Conservation (phyloP, 108 stramenopile genomes). For the Cylindrotheca fusiformis region DNA sequence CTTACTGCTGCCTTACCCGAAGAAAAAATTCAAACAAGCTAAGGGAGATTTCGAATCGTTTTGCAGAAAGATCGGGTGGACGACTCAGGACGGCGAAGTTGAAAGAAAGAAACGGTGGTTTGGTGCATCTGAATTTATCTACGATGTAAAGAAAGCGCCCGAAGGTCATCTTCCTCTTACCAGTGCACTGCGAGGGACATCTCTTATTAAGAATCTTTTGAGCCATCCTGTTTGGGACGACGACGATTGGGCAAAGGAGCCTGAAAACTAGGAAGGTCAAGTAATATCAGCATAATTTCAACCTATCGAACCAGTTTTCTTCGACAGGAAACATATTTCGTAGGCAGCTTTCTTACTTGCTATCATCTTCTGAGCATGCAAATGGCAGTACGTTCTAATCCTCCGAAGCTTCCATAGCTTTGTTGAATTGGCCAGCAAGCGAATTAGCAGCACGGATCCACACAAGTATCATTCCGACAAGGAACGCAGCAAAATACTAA, state of each 20-base stretch:
- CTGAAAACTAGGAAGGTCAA: slow-evolving; percentile 41
- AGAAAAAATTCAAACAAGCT: slow-evolving; percentile 80
- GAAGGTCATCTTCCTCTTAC: slow-evolving; percentile 95
- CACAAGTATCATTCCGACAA: slow-evolving; percentile 61
- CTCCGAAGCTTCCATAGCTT: slow-evolving; percentile 56
- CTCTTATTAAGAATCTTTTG: slow-evolving; percentile 87
- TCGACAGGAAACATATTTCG: no score
- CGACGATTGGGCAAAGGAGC: slow-evolving; percentile 93
- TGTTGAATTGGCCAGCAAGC: slow-evolving; percentile 78
- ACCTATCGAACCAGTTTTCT: no score
- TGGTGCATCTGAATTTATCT: slow-evolving; percentile 94
- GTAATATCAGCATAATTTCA: no score
- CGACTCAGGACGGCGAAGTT: slow-evolving; percentile 89
- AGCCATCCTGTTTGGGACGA: slow-evolving; percentile 93
- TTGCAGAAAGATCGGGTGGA: slow-evolving; percentile 95
- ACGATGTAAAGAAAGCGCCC: slow-evolving; percentile 93
- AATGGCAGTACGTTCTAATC: no score
- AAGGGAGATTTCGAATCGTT: slow-evolving; percentile 94
- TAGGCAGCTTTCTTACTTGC: no score
- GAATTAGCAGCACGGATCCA: slow-evolving; percentile 82
- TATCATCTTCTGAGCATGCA: no score
- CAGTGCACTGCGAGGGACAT: slow-evolving; percentile 92
- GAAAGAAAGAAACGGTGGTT: slow-evolving; percentile 97
- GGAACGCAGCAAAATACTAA: slow-evolving; percentile 75
- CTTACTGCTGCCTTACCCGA: background rate